phyloP scores from a whole-genome alignment of 352 stramenopile genomes.

The Phytophthora podocarpi region DNA sequence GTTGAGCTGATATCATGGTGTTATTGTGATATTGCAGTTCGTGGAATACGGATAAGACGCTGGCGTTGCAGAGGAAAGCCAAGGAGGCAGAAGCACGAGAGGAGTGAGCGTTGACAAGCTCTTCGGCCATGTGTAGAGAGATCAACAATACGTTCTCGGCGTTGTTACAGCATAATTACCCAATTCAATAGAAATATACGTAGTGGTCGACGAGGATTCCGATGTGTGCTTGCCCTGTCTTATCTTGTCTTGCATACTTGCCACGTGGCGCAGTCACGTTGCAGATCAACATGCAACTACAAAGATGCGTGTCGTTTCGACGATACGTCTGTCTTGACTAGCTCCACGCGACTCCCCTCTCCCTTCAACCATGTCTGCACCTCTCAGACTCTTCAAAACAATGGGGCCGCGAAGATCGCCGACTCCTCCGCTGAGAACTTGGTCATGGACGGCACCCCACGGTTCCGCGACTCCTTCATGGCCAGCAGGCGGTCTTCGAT shows the following conservation, averaged over 20 bases:
- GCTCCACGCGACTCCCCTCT: too few relatives aligned
- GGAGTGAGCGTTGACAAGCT: too few relatives aligned
- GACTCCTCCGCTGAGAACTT: conserved; percentile 32
- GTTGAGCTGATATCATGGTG: background rate
- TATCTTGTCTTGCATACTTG: background rate
- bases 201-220: background rate
- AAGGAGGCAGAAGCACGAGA: conserved; percentile 16
- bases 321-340: too few relatives aligned
- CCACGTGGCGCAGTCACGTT: too few relatives aligned
- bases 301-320: background rate
- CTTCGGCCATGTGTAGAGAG: too few relatives aligned
- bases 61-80: conserved; percentile 48
- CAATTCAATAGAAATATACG: conserved; percentile 32
- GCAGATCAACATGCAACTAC: background rate
- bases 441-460: conserved; percentile 26
- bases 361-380: too few relatives aligned
- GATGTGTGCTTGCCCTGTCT: too few relatives aligned
- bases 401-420: conserved; percentile 38
- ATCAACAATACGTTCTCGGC: background rate
- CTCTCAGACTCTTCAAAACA: conserved; percentile 43
- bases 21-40: conserved; percentile 35
- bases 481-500: conserved; percentile 70
- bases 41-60: conserved; percentile 75
- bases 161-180: conserved; percentile 22
- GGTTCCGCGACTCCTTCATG: conserved; percentile 61